Evolutionary conservation across 179 eudicot genomes (phyloP), one percentile per base, ranked within the genome.

Genomic region (Amaranthus tricolor): DNA sequence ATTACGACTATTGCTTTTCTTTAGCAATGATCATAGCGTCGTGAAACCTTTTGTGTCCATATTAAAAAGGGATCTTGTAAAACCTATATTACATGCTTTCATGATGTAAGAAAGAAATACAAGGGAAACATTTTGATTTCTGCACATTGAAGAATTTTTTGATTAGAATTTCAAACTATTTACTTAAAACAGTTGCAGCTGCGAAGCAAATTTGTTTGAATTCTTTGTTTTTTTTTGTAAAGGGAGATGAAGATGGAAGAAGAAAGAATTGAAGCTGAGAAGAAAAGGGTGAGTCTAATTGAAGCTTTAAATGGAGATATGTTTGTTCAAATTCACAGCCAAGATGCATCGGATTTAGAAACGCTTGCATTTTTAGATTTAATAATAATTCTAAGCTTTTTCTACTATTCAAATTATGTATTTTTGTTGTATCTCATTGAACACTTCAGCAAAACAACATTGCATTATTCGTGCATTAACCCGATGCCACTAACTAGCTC

Each of bases 221-320:
- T 47, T 48, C 19, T 57, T 67, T 78, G 6, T n/a, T 68, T 77
- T 62, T 81, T 45, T 49, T 61, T 57, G 45, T 78, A 59, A 80
- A 93, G 97, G 86, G 97, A 92, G 84, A 95, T 92, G 95, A 88
- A 84, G 86, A 82, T 90, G 71, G 97, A 95, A 83, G 95, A 89
- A 11, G 93, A 94, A 74, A 94, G 97, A 82, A 92, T 94, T 73
- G 97, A 95, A 80, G 90, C 95, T 57, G 99, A 95, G 86, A 95
- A 95, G 83, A 77, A 59, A 79, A 83, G 96, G 91, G 97, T 94
- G 80, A 78, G 76, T 61, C 8, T 54, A n/a, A 59, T 57, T 17
- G 17, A 9, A 48, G 6, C 8, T 66, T 53, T 53, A 66, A 19
- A 66, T 10, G 17, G 53, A 47, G 13, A 49, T 7, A 11, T 17